Evolutionary conservation across 768 basidiomycete genomes (phyloP).

Genomic region (Austroboletus eburneus): DNA sequence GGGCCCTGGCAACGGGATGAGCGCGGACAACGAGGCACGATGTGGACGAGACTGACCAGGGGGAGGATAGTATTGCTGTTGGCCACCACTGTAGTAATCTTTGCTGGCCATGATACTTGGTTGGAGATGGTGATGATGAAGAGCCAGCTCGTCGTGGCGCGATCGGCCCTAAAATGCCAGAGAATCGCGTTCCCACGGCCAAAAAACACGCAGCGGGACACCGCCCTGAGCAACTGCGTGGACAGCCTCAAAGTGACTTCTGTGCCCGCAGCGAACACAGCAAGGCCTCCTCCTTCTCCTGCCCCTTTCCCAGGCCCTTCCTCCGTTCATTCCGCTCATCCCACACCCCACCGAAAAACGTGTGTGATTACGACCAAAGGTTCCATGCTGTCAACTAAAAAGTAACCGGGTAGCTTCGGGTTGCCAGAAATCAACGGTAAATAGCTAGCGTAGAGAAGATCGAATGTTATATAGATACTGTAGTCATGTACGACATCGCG

Average conservation of each 20-base stretch:
- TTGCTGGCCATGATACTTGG: slow-evolving; percentile 57
- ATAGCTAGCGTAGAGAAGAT: slow-evolving; percentile 24
- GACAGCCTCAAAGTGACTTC: too few relatives aligned
- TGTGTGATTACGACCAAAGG: slow-evolving; percentile 19
- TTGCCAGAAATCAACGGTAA: slow-evolving; percentile 19
- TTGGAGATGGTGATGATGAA: slow-evolving; percentile 14
- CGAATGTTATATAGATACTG: slow-evolving; percentile 20
- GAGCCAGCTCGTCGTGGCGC: slow-evolving; percentile 9
- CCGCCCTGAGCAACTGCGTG: slow-evolving; percentile 22
- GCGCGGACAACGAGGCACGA: not conserved
- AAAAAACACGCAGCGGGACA: slow-evolving; percentile 2
- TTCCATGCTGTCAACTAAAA: slow-evolving; percentile 13
- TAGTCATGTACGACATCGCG: slow-evolving; percentile 10
- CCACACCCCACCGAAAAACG: slow-evolving; percentile 7
- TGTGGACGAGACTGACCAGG: slow-evolving; percentile 36
- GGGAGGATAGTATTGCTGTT: slow-evolving; percentile 54
- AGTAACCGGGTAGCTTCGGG: slow-evolving; percentile 1
- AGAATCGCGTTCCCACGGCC: slow-evolving; percentile 21
- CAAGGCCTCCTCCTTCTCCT: not conserved
- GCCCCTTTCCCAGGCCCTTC: slow-evolving; percentile 3
- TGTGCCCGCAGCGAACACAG: too few relatives aligned
- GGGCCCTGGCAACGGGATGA: slow-evolving; percentile 42
- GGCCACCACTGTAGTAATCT: slow-evolving; percentile 64
- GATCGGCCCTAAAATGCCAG: slow-evolving; percentile 24
- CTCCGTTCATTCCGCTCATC: not conserved